These are phyloP conservation scores for Cordyceps javanica DNA, from an alignment of 2,329 filamentous ascomycete species.

Conservation along the genomic window DNA sequence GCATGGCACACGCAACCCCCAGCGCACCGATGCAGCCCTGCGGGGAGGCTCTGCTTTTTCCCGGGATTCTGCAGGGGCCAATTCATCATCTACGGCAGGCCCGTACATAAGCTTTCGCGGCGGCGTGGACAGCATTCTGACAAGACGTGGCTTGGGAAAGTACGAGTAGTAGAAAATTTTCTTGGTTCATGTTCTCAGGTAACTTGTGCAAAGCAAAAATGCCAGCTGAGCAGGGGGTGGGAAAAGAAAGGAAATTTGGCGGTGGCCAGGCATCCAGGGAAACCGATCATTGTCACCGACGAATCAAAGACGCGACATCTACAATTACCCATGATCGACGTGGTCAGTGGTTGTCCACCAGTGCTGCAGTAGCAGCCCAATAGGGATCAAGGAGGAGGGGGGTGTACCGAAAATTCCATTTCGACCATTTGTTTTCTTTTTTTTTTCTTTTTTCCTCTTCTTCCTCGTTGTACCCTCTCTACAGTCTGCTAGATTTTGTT, in stretches of 20 bases:
- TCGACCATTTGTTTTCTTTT: background rate
- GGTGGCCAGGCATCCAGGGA: background rate
- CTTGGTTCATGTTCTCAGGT: background rate
- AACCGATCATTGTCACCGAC: background rate
- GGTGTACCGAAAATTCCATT: background rate
- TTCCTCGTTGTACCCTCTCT: too few species aligned
- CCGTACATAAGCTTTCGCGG: too few species aligned
- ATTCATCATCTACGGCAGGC: too few species aligned
- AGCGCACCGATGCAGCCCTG: conserved; percentile 4
- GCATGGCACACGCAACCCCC: too few species aligned
- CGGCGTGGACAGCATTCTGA: too few species aligned
- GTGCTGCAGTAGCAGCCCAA: background rate
- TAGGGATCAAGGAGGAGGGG: background rate
- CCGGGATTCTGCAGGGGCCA: background rate
- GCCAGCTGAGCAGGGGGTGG: background rate
- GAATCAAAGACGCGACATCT: background rate
- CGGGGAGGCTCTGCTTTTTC: background rate
- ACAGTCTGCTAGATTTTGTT: too few species aligned
- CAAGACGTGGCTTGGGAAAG: too few species aligned
- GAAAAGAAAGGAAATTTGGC: background rate
- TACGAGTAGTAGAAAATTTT: too few species aligned
- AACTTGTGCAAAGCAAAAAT: background rate
- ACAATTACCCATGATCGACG: background rate
- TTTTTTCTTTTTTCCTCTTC: background rate
- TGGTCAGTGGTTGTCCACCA: background rate